Conservation (phyloP, 2,329 filamentous ascomycete species). For the Nemania abortiva region DNA sequence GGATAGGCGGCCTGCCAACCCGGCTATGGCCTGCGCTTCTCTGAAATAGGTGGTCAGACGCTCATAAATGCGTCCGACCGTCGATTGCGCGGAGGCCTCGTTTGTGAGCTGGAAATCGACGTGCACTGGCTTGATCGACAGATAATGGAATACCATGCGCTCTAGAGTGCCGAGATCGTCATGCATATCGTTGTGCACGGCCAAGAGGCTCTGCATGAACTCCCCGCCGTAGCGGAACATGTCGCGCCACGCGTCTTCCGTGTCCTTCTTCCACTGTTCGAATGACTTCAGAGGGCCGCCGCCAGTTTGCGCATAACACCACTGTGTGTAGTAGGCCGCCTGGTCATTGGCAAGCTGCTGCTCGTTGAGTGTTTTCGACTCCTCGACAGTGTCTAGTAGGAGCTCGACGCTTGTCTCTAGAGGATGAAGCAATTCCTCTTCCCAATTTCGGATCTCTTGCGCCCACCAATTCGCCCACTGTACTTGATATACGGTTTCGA, state of each 20-base stretch:
- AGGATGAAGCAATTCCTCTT: background rate
- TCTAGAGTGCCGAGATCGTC: conserved; percentile 40
- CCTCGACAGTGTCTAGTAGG: background rate
- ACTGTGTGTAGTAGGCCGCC: background rate
- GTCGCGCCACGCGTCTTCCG: background rate
- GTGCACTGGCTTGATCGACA: conserved; percentile 10
- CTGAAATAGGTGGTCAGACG: conserved; percentile 8
- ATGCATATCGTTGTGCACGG: conserved; percentile 23
- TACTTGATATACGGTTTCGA: background rate
- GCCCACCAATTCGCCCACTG: conserved; percentile 27
- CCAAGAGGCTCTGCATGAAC: conserved; percentile 33
- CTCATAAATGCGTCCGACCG: background rate
- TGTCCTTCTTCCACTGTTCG: background rate
- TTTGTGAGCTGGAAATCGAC: background rate
- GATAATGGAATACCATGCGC: conserved; percentile 43
- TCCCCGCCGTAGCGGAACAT: conserved; percentile 33
- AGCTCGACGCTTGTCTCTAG: background rate
- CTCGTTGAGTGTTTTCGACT: background rate
- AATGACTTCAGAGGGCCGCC: background rate
- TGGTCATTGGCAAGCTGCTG: background rate
- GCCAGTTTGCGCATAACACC: background rate
- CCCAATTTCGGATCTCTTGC: background rate
- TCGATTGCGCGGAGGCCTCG: background rate
- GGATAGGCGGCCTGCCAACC: background rate
- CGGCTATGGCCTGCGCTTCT: background rate